phyloP scores from a whole-genome alignment of 2,329 filamentous ascomycete species.

The Elsinoe arachidis region DNA sequence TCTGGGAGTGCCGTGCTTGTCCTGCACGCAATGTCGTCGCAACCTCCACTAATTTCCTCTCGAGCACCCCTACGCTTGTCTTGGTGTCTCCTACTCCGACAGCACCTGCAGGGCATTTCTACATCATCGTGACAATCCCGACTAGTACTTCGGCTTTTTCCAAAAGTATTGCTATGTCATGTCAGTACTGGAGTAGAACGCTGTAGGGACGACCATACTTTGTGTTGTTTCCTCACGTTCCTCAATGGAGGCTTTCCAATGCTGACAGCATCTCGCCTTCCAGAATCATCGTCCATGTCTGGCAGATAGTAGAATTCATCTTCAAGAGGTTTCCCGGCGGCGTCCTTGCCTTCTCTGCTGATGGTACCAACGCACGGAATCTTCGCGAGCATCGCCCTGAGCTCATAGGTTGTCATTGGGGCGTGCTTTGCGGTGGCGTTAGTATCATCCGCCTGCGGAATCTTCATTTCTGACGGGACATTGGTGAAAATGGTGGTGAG shows the following conservation, averaged over 20 bases:
- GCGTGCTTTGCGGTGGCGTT: conserved; percentile 22
- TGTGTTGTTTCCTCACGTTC: conserved; percentile 89
- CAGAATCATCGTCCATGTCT: conserved; percentile 71
- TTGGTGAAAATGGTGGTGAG: conserved; percentile 83
- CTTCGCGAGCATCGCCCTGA: conserved; percentile 63
- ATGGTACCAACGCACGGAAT: conserved; percentile 82
- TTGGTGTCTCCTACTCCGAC: no score
- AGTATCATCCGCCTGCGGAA: conserved; percentile 21
- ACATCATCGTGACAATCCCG: no score
- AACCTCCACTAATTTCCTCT: no score
- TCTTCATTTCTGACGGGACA: conserved; percentile 52
- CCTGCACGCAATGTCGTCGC: no score
- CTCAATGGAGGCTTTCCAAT: conserved; percentile 82
- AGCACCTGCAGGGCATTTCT: no score
- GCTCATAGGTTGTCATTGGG: conserved; percentile 51
- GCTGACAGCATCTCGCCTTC: conserved; percentile 71
- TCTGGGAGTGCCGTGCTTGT: background rate
- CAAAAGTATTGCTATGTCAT: conserved; percentile 17
- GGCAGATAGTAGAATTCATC: conserved; percentile 96
- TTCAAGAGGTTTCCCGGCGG: conserved; percentile 84
- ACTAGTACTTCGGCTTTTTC: conserved; percentile 16
- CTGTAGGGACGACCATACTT: conserved; percentile 54
- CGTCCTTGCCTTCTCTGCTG: conserved; percentile 83
- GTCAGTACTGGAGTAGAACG: background rate
- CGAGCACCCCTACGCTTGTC: no score